Evolutionary conservation across 164 flowering plant species (phyloP).

Genomic region (Vitis riparia): DNA sequence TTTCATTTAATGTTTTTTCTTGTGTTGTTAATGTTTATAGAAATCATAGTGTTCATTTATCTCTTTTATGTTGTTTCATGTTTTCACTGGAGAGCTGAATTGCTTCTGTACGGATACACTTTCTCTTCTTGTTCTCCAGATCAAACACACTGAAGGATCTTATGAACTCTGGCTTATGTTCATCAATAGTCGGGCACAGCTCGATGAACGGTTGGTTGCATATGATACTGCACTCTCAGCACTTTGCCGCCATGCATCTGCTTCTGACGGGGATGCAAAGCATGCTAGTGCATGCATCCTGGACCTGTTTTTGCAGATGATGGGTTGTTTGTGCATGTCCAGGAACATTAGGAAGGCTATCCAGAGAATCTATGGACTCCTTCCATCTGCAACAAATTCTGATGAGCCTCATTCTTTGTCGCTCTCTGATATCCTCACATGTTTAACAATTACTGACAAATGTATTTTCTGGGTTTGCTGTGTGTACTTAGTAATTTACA

Average conservation of each 20-base stretch:
- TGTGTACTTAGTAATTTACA: constrained; percentile 70
- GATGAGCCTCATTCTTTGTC: constrained; percentile 24
- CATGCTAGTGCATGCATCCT: constrained; percentile 72
- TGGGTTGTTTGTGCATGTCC: constrained; percentile 65
- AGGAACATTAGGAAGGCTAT: constrained; percentile 56
- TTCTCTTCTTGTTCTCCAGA: constrained; percentile 50
- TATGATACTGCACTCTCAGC: constrained; percentile 63
- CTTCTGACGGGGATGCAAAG: constrained; percentile 29
- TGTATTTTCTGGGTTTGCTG: constrained; percentile 81
- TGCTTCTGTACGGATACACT: constrained; percentile 24
- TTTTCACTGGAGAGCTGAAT: constrained; percentile 4
- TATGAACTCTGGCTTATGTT: constrained; percentile 89
- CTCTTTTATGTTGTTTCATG: too few species aligned
- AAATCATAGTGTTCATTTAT: too few species aligned
- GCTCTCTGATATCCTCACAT: constrained; percentile 48
- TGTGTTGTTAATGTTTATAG: neutral
- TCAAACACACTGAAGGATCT: constrained; percentile 54
- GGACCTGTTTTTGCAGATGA: constrained; percentile 80
- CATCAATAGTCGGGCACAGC: constrained; percentile 68
- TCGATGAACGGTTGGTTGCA: constrained; percentile 56
- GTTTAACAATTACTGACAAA: constrained; percentile 66
- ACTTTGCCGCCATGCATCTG: constrained; percentile 44
- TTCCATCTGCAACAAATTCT: constrained; percentile 25
- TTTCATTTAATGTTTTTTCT: neutral
- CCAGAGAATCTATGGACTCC: constrained; percentile 36